phyloP scores from a whole-genome alignment of 148 eudicot species.

The Rhododendron griersonianum region DNA sequence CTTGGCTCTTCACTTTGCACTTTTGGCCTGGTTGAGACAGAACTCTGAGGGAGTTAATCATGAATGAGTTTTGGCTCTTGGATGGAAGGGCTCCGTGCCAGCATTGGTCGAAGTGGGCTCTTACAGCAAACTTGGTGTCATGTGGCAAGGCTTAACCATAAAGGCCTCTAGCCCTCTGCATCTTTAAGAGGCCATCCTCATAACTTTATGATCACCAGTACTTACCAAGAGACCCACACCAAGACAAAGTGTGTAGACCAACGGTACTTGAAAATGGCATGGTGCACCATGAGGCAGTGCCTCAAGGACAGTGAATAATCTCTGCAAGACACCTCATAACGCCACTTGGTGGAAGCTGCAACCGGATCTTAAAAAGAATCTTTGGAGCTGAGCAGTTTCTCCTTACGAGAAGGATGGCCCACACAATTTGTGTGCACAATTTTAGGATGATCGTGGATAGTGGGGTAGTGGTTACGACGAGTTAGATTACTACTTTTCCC shows the following conservation, averaged over 20 bases:
- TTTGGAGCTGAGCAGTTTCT: neutral
- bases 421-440: neutral
- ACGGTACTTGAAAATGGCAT: neutral
- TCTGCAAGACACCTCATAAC: neutral
- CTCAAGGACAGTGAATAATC: neutral
- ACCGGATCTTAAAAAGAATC: neutral
- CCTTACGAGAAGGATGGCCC: neutral
- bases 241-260: too few species aligned
- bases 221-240: neutral
- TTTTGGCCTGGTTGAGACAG: neutral
- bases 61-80: neutral
- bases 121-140: neutral
- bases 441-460: neutral
- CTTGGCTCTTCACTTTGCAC: neutral
- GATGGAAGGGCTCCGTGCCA: neutral
- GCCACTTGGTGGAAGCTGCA: neutral
- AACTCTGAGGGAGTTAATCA: neutral
- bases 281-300: neutral
- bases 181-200: neutral
- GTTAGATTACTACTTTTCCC: too few species aligned
- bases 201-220: neutral
- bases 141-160: neutral
- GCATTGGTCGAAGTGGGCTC: neutral
- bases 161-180: neutral
- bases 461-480: neutral